Evolutionary conservation across 1,284 basidiomycete genomes (phyloP).

Genomic region (Rugosomyces carneus): DNA sequence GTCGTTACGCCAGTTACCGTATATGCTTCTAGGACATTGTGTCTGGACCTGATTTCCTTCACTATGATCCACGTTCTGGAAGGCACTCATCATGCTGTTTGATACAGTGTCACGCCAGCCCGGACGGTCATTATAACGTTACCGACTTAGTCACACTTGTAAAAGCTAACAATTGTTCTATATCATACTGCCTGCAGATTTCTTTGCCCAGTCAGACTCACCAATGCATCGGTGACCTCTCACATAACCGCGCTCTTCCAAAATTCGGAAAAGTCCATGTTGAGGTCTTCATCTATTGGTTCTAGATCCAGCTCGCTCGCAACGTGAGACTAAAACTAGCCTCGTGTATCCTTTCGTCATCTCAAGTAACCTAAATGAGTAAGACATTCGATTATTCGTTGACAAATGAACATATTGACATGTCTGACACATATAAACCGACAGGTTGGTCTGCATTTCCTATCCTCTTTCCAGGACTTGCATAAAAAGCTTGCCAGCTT

Average conservation of each 20-base stretch:
- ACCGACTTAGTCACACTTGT: conserved; percentile 15
- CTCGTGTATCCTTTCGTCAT: conserved; percentile 4
- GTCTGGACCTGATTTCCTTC: neutral
- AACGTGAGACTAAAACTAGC: neutral
- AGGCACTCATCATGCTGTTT: conserved; percentile 9
- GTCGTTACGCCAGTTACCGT: conserved; percentile 90
- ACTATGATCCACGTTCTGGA: conserved; percentile 5
- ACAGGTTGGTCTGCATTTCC: neutral
- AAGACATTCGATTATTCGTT: conserved; percentile 1
- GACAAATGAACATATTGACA: neutral
- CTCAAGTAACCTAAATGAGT: conserved; percentile 6
- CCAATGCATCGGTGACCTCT: neutral
- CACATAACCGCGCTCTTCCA: neutral
- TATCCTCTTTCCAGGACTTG: neutral
- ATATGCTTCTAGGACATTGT: conserved; percentile 70
- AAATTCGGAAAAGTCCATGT: neutral
- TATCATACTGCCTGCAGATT: neutral
- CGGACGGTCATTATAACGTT: conserved; percentile 12
- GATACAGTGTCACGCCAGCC: conserved; percentile 8
- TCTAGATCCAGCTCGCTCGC: conserved; percentile 6
- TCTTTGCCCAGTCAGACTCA: too few species aligned
- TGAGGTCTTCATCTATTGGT: neutral
- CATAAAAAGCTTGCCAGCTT: neutral
- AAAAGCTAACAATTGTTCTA: conserved; percentile 12
- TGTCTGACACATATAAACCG: conserved; percentile 2